Base-by-base conservation (phyloP, 2,329 filamentous ascomycete genomes). In the Aspergillus luchuensis region DNA sequence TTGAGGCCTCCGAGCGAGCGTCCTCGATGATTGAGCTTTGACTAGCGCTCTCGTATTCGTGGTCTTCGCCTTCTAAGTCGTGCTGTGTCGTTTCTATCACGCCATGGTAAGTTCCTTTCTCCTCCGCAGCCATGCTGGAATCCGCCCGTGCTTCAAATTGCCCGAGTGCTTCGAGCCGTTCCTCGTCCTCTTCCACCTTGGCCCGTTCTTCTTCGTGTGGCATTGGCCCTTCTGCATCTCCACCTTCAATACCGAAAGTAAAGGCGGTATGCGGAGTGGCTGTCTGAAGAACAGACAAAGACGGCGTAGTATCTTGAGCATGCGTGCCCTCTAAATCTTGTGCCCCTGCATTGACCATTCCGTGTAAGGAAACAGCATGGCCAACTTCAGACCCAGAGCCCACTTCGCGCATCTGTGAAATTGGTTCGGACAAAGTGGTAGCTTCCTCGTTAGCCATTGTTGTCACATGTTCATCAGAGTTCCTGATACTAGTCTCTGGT, bases 1-100 rank as follows among this genome's bases (percentile, higher is more conserved):
- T 57, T 11, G 33, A 53, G 3, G 52, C 58, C 17, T 30, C 56
- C 5, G 49, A 36, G 17, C 21, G 33, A 17, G 58, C 33, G 21
- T 48, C 23, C 19, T 49, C 28, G 17, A 19, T 33, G n/a, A 23
- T 19, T 25, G 39, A 45, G 21, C 38, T 23, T 28, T 49, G 47
- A 25, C 54, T 49, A n/a, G 50, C 47, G 19, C 36, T 13, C 15
- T 36, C 55, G 11, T 10, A 25, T 23, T 45, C 50, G 11, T 41
- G 57, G 15, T 48, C 21, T 15, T 49, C 43, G n/a, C 39, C 39
- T 51, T 60, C 58, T 61, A 64, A 54, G 13, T 65, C 67, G 59
- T 49, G 30, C 19, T 63, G 50, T 21, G 36, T n/a, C 10, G n/a
- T 25, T 15, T 45, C 39, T 15, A 48, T 15, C 2, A 19, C 10